These are phyloP conservation scores for Lepidopterella palustris DNA, from an alignment of 495 filamentous ascomycete genomes.

Conservation along the genomic window DNA sequence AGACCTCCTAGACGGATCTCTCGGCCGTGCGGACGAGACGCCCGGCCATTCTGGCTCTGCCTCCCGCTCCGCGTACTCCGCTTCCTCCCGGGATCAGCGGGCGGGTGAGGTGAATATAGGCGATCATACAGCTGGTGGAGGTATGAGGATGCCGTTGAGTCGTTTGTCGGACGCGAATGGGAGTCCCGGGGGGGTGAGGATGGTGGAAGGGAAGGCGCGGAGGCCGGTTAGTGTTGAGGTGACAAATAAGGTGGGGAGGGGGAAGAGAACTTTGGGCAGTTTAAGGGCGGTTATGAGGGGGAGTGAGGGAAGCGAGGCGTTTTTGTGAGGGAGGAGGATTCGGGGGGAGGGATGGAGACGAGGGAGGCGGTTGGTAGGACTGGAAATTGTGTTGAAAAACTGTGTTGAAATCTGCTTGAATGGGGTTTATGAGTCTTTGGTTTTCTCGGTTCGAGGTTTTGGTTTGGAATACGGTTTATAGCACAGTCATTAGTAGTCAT, in stretches of 20 bases:
- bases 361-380: no score
- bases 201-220: conserved; percentile 12
- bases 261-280: conserved; percentile 2
- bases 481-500: no score
- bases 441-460: no score
- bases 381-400: neutral
- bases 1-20: no score
- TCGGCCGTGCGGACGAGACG: no score
- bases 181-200: conserved; percentile 4
- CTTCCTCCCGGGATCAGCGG: no score
- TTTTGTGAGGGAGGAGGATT: neutral
- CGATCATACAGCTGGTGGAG: no score
- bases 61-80: no score
- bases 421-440: neutral
- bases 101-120: no score
- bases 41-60: no score
- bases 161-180: neutral
- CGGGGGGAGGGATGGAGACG: no score
- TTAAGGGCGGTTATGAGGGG: conserved; percentile 12
- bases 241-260: conserved; percentile 5
- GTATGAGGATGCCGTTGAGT: neutral
- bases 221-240: conserved; percentile 13
- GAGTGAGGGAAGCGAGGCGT: conserved; percentile 2
- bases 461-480: no score
- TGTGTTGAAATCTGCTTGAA: neutral